Base-by-base conservation (phyloP, 495 filamentous ascomycete genomes). In the Penicillium lagena region DNA sequence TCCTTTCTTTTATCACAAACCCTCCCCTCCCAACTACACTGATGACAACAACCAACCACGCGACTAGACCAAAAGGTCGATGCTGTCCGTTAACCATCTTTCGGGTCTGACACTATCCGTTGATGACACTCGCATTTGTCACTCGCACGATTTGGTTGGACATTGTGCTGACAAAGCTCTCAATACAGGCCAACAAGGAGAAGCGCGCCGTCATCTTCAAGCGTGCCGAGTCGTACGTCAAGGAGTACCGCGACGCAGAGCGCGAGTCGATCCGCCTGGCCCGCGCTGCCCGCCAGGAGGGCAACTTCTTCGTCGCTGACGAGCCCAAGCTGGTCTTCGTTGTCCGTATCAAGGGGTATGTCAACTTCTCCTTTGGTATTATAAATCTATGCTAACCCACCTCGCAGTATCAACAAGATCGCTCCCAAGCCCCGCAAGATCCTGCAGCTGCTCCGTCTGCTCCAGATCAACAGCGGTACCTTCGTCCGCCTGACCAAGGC, bases 71-170 rank as follows among this genome's bases (percentile, higher is more conserved):
- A 66, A 58, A 59, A 48, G 64, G 86, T 89, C 93, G 60, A 96
- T 98, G 93, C 71, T 95, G 90, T 96, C 87, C 82, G 77, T 83
- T 84, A 94, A 85, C 90, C 90, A 97, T 97, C 93, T 98, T 98
- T 98, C 93, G 93, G 93, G 90, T 82, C 90, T 98, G 93, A 98
- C 60, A 63, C 52, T 44, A 57, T 61, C 22, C 22, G 61, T 58
- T 66, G 60, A 55, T 59, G 45, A 40, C 22, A 48, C 46, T 50
- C 28, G 42, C 49, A 45, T 43, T 60, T 30, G 40, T 40, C 44
- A 33, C 51, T 30, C 55, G 28, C 42, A 45, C 45, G 12, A 42
- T 38, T 37, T 51, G 47, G 8, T 30, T 43, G 39, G 42, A 58
- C 28, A 42, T 41, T 28, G 40, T 55, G 62, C 75, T 82, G 55